Evolutionary conservation across 1,284 basidiomycete species (phyloP).

Genomic region (Salmacisia buchloeana): DNA sequence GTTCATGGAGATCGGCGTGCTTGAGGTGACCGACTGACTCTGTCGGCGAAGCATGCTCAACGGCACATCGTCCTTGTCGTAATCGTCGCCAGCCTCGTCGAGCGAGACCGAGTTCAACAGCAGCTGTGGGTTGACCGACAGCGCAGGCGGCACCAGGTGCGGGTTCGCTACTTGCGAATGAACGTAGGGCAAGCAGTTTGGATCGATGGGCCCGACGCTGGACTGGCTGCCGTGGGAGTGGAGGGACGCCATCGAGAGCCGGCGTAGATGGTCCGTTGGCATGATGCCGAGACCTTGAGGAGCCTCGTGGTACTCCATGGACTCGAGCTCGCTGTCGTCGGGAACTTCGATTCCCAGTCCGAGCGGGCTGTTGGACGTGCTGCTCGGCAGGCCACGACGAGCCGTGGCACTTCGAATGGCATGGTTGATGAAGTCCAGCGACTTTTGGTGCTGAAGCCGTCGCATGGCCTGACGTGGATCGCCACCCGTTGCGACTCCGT

Average conservation of each 20-base stretch:
- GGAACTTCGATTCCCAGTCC: slow-evolving; percentile 39
- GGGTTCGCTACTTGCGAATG: slow-evolving; percentile 19
- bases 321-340: slow-evolving; percentile 6
- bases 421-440: slow-evolving; percentile 50
- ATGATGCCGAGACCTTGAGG: neutral
- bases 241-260: neutral
- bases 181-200: slow-evolving; percentile 20
- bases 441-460: slow-evolving; percentile 44
- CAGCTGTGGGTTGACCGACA: neutral
- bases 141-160: slow-evolving; percentile 7
- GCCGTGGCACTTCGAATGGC: slow-evolving; percentile 50
- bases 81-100: slow-evolving; percentile 36
- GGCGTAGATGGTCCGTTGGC: neutral
- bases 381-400: slow-evolving; percentile 24
- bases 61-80: slow-evolving; percentile 18
- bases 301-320: neutral
- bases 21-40: neutral
- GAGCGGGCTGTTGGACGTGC: slow-evolving; percentile 19
- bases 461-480: slow-evolving; percentile 16
- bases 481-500: neutral
- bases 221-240: neutral
- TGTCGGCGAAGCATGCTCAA: neutral
- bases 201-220: slow-evolving; percentile 13
- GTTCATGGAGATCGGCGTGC: slow-evolving; percentile 23
- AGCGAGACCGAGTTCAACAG: slow-evolving; percentile 20